Base-by-base conservation (phyloP, 345 rosid species). In the Excoecaria agallocha region DNA sequence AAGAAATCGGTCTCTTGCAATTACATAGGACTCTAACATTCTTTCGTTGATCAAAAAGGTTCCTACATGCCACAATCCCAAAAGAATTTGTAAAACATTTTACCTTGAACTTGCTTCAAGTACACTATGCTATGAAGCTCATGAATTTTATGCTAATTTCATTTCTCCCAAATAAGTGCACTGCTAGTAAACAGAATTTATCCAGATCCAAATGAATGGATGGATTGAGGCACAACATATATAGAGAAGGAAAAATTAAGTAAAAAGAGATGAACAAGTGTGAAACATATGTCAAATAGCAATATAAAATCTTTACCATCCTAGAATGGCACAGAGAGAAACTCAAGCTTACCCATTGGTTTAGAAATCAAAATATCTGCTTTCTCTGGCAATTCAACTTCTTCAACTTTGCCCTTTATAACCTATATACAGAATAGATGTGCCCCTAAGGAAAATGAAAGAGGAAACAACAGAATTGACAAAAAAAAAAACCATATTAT, bases 1-100 rank as follows among this genome's bases (percentile, higher is more conserved):
- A 82, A 95, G 89, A 81, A 95, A 90, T 74, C 98, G 85, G 79
- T 95, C 99, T 85, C 99, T 91, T 25, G 99, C 99, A 86, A 95
- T 95, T 54, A 95, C 92, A 75, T 95, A 95, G 48, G 99, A 85
- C 72, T 95, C 99, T 83, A 95, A 77, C 99, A 95, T 95, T 85
- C 99, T 91, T 81, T 95, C 99, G 69, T 95, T 95, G 71, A 95
- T 94, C 81, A 95, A 80, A 60, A 95, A 81, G 75, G 99, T 95
- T 73, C 99, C 99, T 95, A 82, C 76, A 81, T 73, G 49, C 52
- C 70, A 74, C 63, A 75, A 57, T 12, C 22, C 69, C 45, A 68
- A 50, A 67, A 68, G 50, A n/a, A 49, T 45, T 61, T 62, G n/a
- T 19, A 66, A 50, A 39, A 57, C 39, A 59, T 39, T 25, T 8